Percentiles rank a stretch among this genome's conserved stretches.
Evolutionary conservation across 2,329 filamentous ascomycete species (phyloP).

Genomic region (Alternaria novae-zelandiae): DNA sequence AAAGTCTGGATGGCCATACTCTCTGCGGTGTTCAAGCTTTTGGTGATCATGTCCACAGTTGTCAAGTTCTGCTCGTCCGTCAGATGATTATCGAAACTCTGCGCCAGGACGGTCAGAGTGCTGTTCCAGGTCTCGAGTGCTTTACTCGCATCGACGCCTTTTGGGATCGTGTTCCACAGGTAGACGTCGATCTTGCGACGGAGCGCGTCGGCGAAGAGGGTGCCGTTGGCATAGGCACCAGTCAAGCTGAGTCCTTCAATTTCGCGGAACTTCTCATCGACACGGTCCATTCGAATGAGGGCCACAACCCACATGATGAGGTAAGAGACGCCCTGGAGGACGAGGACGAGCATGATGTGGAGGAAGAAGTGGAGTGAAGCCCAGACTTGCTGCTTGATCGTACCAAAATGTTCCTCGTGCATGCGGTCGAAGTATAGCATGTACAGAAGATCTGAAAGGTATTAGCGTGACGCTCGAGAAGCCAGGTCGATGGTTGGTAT

Average conservation of each 20-base stretch:
- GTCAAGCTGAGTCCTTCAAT: background rate
- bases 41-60: background rate
- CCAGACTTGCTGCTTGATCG: constrained; percentile 44
- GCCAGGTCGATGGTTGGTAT: too few relatives aligned
- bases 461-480: background rate
- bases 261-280: constrained; percentile 20
- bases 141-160: constrained; percentile 30
- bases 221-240: constrained; percentile 5
- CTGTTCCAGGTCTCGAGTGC: constrained; percentile 14
- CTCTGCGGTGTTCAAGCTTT: background rate
- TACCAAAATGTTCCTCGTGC: constrained; percentile 40
- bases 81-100: constrained; percentile 14
- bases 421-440: constrained; percentile 46
- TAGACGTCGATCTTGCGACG: constrained; percentile 2
- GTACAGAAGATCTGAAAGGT: constrained; percentile 36
- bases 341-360: constrained; percentile 26
- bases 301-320: constrained; percentile 43
- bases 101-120: background rate
- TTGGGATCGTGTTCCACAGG: constrained; percentile 32
- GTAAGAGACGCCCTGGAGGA: constrained; percentile 40
- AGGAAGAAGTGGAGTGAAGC: constrained; percentile 41
- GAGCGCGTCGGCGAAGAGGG: background rate
- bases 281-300: background rate
- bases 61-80: constrained; percentile 22
- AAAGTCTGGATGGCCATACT: constrained; percentile 22